These are phyloP conservation scores for Alternaria panax DNA, from an alignment of 2,329 filamentous ascomycete species.

Conservation along the genomic window DNA sequence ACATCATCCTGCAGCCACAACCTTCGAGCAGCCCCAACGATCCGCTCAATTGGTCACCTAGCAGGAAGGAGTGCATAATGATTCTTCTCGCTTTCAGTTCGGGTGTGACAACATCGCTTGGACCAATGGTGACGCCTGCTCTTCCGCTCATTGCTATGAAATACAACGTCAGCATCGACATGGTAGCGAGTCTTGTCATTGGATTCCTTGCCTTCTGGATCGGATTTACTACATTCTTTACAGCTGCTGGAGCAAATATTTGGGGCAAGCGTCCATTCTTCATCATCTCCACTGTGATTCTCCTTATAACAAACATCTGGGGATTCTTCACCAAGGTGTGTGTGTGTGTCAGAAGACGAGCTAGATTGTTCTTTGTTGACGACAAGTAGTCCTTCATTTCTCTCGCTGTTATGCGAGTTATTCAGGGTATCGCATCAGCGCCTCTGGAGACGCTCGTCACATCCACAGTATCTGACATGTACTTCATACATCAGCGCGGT, in stretches of 20 bases:
- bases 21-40: slow-evolving; percentile 92
- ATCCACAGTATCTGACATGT: slow-evolving; percentile 87
- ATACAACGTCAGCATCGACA: slow-evolving; percentile 50
- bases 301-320: slow-evolving; percentile 51
- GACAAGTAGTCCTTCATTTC: slow-evolving; percentile 45
- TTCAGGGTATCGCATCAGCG: slow-evolving; percentile 86
- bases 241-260: slow-evolving; percentile 50
- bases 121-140: slow-evolving; percentile 53
- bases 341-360: not conserved
- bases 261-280: slow-evolving; percentile 51
- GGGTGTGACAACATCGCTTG: slow-evolving; percentile 46
- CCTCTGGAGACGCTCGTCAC: slow-evolving; percentile 92
- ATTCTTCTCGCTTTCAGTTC: slow-evolving; percentile 45
- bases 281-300: slow-evolving; percentile 46
- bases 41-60: slow-evolving; percentile 63
- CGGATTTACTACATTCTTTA: slow-evolving; percentile 54
- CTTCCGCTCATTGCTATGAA: slow-evolving; percentile 44
- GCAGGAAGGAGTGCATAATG: slow-evolving; percentile 45
- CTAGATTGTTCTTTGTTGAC: not conserved
- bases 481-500: slow-evolving; percentile 86
- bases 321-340: slow-evolving; percentile 48
- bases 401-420: slow-evolving; percentile 65
- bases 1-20: slow-evolving; percentile 86
- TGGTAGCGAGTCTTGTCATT: slow-evolving; percentile 50
- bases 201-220: slow-evolving; percentile 50